Evolutionary conservation across 441 rosid genomes (phyloP), one percentile per base, ranked within the genome.

Genomic region (Lepidium campestre): DNA sequence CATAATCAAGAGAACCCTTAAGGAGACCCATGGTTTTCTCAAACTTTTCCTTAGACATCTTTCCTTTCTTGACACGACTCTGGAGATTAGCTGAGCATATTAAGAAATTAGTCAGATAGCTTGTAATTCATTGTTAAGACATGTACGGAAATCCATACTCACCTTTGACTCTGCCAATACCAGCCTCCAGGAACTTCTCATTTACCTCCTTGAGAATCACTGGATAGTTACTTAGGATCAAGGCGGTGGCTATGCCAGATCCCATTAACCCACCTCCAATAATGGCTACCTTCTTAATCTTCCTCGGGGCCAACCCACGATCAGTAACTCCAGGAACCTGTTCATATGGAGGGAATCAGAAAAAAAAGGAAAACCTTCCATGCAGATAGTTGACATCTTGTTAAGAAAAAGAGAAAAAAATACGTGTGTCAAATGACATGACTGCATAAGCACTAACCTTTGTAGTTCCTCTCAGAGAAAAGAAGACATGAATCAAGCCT

Each of bases 241-340:
- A 75, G 6, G 97, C 90, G 19, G 97, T 94, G 50, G 97, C 97
- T 68, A 94, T 94, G 73, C 99, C 99, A 50, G 97, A 94, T 71
- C 99, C 99, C 99, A 94, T 94, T 32, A 91, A 81, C 71, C 99
- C 99, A 44, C 99, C 99, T 25, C 99, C 99, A 62, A 94, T 83
- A 50, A 94, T 80, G 59, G 99, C 99, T 77, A 94, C 89, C 75
- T 85, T 91, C 12, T 77, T 89, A 74, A 85, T 84, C 73, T 53
- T 81, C 76, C 97, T 83, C 4, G 99, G 97, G 52, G 36, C 78
- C 78, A 91, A 70, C 58, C 97, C 96, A 44, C 70, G 80, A 77
- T 94, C 92, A 65, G 97, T 89, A 60, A 94, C 75, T 59, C 97
- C 97, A 44, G 96, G 99, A 77, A 91, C 90, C 99, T 93, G 74